phyloP scores from a whole-genome alignment of 2,329 filamentous ascomycete genomes.

The Exophiala spinifera region DNA sequence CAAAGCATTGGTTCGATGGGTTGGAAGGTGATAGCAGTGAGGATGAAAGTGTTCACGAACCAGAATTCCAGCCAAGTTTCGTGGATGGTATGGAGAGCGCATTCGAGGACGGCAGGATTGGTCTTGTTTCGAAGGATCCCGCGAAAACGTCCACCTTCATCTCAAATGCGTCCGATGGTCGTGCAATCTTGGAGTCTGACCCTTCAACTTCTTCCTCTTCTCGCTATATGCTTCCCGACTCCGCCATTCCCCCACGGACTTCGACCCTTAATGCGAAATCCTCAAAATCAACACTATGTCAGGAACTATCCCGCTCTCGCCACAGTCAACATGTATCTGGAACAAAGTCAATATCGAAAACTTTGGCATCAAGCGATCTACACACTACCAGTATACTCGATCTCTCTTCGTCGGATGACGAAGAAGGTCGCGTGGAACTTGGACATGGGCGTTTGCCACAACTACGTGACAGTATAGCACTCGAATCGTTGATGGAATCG shows the following conservation, averaged over 20 bases:
- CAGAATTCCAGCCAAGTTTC: constrained; percentile 24
- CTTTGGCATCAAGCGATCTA: constrained; percentile 36
- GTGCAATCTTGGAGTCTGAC: neutral
- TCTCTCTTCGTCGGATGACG: constrained; percentile 49
- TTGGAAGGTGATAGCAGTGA: constrained; percentile 34
- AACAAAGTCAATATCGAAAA: constrained; percentile 17
- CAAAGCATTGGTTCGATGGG: constrained; percentile 37
- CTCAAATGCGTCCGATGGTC: neutral
- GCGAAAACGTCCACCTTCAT: neutral
- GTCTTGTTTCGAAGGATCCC: constrained; percentile 5
- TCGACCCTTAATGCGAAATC: constrained; percentile 26
- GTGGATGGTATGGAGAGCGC: constrained; percentile 25
- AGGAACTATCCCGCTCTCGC: constrained; percentile 3
- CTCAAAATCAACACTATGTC: constrained; percentile 18
- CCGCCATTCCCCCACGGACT: constrained; percentile 17
- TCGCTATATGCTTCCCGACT: constrained; percentile 6
- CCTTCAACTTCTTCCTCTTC: neutral
- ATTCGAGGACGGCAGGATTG: constrained; percentile 24
- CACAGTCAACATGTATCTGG: constrained; percentile 13
- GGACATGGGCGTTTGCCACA: constrained; percentile 9
- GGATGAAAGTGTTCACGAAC: constrained; percentile 30
- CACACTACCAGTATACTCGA: constrained; percentile 46
- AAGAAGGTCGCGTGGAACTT: constrained; percentile 28
- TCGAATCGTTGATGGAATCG: constrained; percentile 36
- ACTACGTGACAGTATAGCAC: constrained; percentile 40